These are phyloP conservation scores for Vitis hybrid DNA, from an alignment of 177 flowering plant species.

Conservation along the genomic window DNA sequence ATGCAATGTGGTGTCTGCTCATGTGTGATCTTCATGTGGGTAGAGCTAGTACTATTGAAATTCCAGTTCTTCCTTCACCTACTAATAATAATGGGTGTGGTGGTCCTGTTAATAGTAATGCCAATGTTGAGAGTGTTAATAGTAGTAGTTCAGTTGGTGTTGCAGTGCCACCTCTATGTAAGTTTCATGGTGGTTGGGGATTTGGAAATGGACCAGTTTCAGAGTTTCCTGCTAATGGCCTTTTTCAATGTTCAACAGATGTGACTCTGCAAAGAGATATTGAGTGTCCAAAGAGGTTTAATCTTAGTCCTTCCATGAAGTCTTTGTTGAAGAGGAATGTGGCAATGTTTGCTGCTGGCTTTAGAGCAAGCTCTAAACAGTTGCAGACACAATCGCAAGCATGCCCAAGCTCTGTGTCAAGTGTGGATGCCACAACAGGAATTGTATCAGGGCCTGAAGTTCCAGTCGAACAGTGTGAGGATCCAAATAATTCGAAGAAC, in stretches of 20 bases:
- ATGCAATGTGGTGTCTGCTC: conserved; percentile 97
- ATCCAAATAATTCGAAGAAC: conserved; percentile 32
- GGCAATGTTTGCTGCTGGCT: conserved; percentile 79
- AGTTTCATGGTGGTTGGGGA: conserved; percentile 86
- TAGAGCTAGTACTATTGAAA: conserved; percentile 79
- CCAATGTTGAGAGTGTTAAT: conserved; percentile 26
- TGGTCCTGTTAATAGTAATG: conserved; percentile 4
- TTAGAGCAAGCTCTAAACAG: conserved; percentile 67
- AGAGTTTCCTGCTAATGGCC: conserved; percentile 47
- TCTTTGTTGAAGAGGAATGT: conserved; percentile 77
- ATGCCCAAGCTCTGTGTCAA: conserved; percentile 30
- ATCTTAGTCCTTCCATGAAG: conserved; percentile 82
- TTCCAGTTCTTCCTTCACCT: conserved; percentile 43
- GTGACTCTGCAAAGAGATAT: conserved; percentile 46
- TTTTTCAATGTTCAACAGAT: conserved; percentile 39
- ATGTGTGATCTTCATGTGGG: conserved; percentile 96
- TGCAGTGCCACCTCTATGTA: conserved; percentile 51
- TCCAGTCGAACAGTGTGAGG: conserved; percentile 37
- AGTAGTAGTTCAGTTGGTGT: conserved; percentile 33
- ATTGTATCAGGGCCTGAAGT: conserved; percentile 24
- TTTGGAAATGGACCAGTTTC: conserved; percentile 61
- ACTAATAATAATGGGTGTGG: conserved; percentile 13
- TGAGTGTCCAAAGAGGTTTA: conserved; percentile 82
- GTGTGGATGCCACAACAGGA: conserved; percentile 29
- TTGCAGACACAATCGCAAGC: conserved; percentile 39